phyloP scores from a whole-genome alignment of 2,329 filamentous ascomycete genomes.

The Nakataea oryzae region DNA sequence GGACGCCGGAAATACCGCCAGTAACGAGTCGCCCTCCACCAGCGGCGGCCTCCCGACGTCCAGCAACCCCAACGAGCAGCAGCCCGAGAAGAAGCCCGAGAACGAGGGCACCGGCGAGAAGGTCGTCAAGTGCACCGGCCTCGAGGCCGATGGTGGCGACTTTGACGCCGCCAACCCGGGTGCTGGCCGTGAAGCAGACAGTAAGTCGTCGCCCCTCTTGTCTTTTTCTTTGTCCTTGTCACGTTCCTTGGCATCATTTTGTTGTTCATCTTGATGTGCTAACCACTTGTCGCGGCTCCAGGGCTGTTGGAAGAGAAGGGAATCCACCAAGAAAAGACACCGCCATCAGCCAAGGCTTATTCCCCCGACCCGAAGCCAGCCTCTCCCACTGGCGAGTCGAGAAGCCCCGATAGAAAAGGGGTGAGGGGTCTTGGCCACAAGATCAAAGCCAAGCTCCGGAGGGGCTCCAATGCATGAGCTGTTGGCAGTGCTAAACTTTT shows the following conservation, averaged over 20 bases:
- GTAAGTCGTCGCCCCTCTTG: slow-evolving; percentile 30
- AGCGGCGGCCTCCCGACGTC: no score
- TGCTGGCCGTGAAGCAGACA: slow-evolving; percentile 55
- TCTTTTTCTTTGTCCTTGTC: background rate
- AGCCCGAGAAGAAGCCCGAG: slow-evolving; percentile 18
- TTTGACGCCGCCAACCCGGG: slow-evolving; percentile 56
- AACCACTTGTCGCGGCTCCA: slow-evolving; percentile 11
- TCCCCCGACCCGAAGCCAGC: slow-evolving; percentile 9
- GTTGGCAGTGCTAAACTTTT: background rate
- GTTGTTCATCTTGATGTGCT: background rate
- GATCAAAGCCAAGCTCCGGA: slow-evolving; percentile 54
- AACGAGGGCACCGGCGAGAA: slow-evolving; percentile 42
- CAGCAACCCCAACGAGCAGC: slow-evolving; percentile 3
- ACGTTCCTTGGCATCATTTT: background rate
- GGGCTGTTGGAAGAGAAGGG: slow-evolving; percentile 44
- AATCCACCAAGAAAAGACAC: slow-evolving; percentile 20
- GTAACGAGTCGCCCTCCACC: background rate
- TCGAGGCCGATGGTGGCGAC: slow-evolving; percentile 55
- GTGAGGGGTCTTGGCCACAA: slow-evolving; percentile 45
- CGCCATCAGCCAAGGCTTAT: slow-evolving; percentile 9
- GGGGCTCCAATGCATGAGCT: slow-evolving; percentile 15
- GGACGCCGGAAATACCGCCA: slow-evolving; percentile 14
- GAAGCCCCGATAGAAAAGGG: slow-evolving; percentile 17
- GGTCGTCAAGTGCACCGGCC: slow-evolving; percentile 45
- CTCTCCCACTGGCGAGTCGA: slow-evolving; percentile 12